A percentile compares a stretch with the other conserved stretches of the same genome.
Conservation (phyloP, 345 rosid genomes). For the Gossypium turneri region DNA sequence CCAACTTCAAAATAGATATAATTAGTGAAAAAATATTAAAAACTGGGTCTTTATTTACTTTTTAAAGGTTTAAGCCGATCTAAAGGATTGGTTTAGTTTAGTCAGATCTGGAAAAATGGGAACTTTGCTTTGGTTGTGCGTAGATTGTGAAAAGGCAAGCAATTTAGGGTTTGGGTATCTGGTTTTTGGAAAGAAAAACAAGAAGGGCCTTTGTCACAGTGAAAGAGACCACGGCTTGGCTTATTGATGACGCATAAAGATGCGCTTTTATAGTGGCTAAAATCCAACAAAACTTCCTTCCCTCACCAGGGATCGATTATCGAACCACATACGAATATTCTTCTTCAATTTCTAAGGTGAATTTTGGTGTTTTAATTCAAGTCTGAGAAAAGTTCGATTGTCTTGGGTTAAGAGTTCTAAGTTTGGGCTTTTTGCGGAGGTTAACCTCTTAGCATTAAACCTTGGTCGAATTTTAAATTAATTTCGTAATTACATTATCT, state of each 20-base stretch:
- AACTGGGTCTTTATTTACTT: background rate
- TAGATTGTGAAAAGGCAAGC: background rate
- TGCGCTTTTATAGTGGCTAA: background rate
- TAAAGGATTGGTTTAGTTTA: background rate
- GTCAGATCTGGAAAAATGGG: slow-evolving; percentile 34
- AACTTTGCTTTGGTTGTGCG: background rate
- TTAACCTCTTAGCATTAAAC: too few species aligned
- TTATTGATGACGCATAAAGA: background rate
- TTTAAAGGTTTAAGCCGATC: too few species aligned
- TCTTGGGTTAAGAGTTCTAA: too few species aligned
- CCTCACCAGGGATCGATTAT: background rate
- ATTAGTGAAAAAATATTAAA: background rate
- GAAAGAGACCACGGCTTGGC: background rate
- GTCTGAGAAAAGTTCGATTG: too few species aligned
- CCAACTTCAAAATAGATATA: background rate
- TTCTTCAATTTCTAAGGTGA: background rate
- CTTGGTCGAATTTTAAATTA: too few species aligned
- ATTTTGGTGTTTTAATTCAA: too few species aligned
- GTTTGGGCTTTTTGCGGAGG: too few species aligned
- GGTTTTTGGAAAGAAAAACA: background rate
- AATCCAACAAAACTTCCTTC: background rate
- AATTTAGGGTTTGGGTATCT: slow-evolving; percentile 41
- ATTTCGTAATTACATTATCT: too few species aligned
- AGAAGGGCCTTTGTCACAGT: background rate
- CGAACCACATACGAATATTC: background rate